Conservation (phyloP, 176 grass and related monocot species). For the Hordeum vulgare region MorexV3_pseudomolecules_assembly NC_058523.1:46293403-46293902, state of each 20-base stretch:
- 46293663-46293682: constrained; percentile 83
- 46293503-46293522: too few species aligned
- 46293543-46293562: too few species aligned
- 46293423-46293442: background rate
- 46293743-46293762: background rate
- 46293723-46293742: background rate
- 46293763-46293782: background rate
- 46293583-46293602: constrained; percentile 56
- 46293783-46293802: background rate
- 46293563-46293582: background rate
- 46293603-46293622: constrained; percentile 49
- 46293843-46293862: background rate
- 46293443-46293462: background rate
- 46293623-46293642: constrained; percentile 70
- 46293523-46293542: too few species aligned
- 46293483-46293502: too few species aligned
- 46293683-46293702: constrained; percentile 64
- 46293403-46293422: background rate
- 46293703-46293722: constrained; percentile 63
- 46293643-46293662: constrained; percentile 68
- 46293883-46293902: background rate
- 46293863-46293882: background rate
- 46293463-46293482: background rate
- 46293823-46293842: background rate
- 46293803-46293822: background rate